Conservation (phyloP, 352 stramenopile genomes). For the Phytophthora uliginosa region DNA sequence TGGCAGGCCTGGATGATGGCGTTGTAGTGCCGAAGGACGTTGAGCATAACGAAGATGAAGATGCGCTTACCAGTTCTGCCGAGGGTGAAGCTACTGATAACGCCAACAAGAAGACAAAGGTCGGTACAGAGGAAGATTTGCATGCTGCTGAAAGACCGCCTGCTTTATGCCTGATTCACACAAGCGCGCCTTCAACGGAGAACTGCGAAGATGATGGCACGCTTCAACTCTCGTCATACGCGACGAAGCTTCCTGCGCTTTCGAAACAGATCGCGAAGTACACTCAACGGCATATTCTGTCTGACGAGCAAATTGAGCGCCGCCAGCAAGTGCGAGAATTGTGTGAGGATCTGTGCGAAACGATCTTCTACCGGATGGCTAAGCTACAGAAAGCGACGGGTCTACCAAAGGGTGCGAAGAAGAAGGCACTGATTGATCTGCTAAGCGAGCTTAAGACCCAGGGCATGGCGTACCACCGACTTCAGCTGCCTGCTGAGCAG, state of each 20-base stretch:
- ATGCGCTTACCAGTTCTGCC: slow-evolving; percentile 6
- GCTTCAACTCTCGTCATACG: slow-evolving; percentile 41
- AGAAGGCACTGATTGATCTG: slow-evolving; percentile 97
- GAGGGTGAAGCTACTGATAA: slow-evolving; percentile 13
- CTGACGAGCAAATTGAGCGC: slow-evolving; percentile 56
- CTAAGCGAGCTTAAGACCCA: slow-evolving; percentile 91
- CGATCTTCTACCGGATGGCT: slow-evolving; percentile 97
- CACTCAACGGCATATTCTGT: slow-evolving; percentile 77
- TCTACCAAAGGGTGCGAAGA: slow-evolving; percentile 96
- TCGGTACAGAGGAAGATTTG: slow-evolving; percentile 11
- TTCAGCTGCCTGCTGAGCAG: slow-evolving; percentile 77
- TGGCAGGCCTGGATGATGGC: slow-evolving; percentile 59
- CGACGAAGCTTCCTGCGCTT: slow-evolving; percentile 62
- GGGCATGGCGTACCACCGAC: slow-evolving; percentile 82
- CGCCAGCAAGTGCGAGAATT: slow-evolving; percentile 81
- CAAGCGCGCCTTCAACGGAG: slow-evolving; percentile 2
- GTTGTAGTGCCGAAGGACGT: slow-evolving; percentile 47
- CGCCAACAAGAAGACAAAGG: slow-evolving; percentile 22
- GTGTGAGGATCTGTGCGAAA: slow-evolving; percentile 92
- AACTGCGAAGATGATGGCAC: slow-evolving; percentile 9
- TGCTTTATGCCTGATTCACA: slow-evolving; percentile 39
- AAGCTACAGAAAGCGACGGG: slow-evolving; percentile 84
- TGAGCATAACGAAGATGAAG: slow-evolving; percentile 39
- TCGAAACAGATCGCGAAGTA: slow-evolving; percentile 85
- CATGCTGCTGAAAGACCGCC: slow-evolving; percentile 24